These are phyloP conservation scores for Anthostomella pinea DNA, from an alignment of 2,329 filamentous ascomycete species.

Conservation along the genomic window DNA sequence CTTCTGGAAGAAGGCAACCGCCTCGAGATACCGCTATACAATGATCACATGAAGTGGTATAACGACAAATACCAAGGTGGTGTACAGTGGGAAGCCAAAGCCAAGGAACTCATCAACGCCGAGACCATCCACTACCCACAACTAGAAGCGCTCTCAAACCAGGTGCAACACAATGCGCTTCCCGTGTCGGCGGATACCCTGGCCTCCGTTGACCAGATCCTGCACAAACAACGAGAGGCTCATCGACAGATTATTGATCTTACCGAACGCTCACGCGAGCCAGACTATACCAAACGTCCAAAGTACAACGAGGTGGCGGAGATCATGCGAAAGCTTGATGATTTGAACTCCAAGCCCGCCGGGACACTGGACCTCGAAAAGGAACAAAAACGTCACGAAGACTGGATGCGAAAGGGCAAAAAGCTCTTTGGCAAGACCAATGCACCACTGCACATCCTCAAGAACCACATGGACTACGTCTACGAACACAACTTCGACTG, in stretches of 20 bases:
- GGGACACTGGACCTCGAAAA: constrained; percentile 92
- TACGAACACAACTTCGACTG: constrained; percentile 85
- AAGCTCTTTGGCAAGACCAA: constrained; percentile 98
- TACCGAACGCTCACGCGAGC: constrained; percentile 71
- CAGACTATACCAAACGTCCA: constrained; percentile 75
- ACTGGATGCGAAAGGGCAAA: constrained; percentile 99
- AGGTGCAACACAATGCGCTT: constrained; percentile 66
- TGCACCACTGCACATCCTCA: constrained; percentile 91
- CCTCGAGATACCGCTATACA: constrained; percentile 73
- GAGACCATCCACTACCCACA: constrained; percentile 93
- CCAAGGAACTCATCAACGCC: constrained; percentile 86
- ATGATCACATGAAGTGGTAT: constrained; percentile 75
- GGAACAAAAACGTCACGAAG: constrained; percentile 90
- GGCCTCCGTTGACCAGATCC: constrained; percentile 79
- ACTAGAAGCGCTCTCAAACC: constrained; percentile 83
- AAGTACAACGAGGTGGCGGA: constrained; percentile 88
- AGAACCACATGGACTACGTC: constrained; percentile 91
- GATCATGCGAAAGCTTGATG: constrained; percentile 80
- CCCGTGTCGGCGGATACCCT: constrained; percentile 83
- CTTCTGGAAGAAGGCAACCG: constrained; percentile 76
- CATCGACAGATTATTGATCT: constrained; percentile 84
- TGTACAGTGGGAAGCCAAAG: constrained; percentile 88
- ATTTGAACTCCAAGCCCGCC: constrained; percentile 86
- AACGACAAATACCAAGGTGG: constrained; percentile 74
- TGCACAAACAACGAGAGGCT: constrained; percentile 93